Evolutionary conservation across 768 basidiomycete species (phyloP).

Genomic region (Russula sp.): DNA sequence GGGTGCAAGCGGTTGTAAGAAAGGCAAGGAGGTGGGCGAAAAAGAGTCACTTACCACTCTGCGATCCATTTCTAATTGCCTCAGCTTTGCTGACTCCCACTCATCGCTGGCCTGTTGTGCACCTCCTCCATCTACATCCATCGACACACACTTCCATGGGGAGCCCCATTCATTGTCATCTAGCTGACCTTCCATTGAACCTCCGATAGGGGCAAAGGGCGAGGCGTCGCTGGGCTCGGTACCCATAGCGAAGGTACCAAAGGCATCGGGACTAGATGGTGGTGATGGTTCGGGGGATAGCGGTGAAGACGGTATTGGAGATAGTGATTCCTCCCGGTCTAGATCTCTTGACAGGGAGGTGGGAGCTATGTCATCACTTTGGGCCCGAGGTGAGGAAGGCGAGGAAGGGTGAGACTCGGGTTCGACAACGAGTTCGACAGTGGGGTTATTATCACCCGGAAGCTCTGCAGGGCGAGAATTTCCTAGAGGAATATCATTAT

Average conservation of each 20-base stretch:
- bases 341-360: not conserved
- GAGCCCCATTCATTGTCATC: conserved; percentile 29
- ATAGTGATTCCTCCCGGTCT: not conserved
- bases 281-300: conserved; percentile 7
- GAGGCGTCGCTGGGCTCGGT: conserved; percentile 28
- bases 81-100: conserved; percentile 54
- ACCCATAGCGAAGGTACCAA: conserved; percentile 54
- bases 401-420: not conserved
- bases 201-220: conserved; percentile 32
- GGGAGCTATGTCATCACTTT: not conserved
- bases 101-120: conserved; percentile 40
- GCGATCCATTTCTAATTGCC: conserved; percentile 52
- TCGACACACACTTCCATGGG: conserved; percentile 24
- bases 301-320: not conserved
- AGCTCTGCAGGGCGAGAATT: not conserved
- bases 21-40: conserved; percentile 3
- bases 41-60: conserved; percentile 48
- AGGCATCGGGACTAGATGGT: conserved; percentile 41
- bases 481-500: conserved; percentile 32
- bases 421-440: not conserved
- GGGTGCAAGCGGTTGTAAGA: not conserved
- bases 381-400: not conserved
- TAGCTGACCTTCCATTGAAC: conserved; percentile 11
- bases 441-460: not conserved
- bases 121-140: conserved; percentile 20